Evolutionary conservation across 176 grass and related monocot genomes (phyloP).

Genomic region (Musa schizocarpa): DNA sequence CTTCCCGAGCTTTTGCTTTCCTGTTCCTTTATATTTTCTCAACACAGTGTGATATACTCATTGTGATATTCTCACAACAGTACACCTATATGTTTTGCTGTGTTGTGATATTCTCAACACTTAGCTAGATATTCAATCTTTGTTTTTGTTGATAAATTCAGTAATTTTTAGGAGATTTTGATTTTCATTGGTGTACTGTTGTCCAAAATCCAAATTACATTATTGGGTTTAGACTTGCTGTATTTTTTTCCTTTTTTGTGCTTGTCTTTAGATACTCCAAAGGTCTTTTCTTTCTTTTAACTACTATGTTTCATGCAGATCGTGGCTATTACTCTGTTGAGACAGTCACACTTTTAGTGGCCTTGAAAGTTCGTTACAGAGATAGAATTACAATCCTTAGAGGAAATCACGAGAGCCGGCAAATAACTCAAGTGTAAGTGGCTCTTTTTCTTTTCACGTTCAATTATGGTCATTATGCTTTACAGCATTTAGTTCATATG

Average conservation of each 20-base stretch:
- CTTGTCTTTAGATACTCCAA: background rate
- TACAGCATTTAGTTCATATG: background rate
- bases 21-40: no score
- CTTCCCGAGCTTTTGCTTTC: no score
- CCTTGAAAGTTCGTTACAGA: slow-evolving; percentile 89
- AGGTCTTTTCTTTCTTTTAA: background rate
- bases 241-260: background rate
- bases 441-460: background rate
- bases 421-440: slow-evolving; percentile 98
- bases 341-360: slow-evolving; percentile 73
- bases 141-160: no score
- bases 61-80: no score
- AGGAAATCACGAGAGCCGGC: slow-evolving; percentile 95
- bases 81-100: no score
- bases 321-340: slow-evolving; percentile 94
- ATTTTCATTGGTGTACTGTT: no score
- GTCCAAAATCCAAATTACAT: no score
- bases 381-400: slow-evolving; percentile 95
- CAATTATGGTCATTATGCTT: no score
- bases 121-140: no score
- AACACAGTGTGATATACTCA: no score
- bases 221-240: background rate
- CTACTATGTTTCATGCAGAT: slow-evolving; percentile 32
- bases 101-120: no score
- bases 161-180: no score